A percentile compares a stretch with the other conserved stretches of the same genome.
Evolutionary conservation across 2,329 filamentous ascomycete species (phyloP).

Genomic region (Penicillium sp.): DNA sequence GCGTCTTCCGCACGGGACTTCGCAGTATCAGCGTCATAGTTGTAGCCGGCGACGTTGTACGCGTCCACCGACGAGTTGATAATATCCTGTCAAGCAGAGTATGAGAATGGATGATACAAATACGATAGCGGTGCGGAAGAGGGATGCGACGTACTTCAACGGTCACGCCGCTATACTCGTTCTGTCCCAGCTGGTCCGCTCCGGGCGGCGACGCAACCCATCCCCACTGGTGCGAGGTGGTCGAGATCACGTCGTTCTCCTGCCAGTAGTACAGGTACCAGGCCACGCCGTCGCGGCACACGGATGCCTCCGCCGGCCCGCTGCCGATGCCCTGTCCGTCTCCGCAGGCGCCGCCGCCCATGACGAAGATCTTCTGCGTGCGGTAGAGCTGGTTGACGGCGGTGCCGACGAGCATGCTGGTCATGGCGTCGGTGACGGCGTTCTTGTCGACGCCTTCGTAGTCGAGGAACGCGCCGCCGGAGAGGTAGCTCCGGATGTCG

Average conservation of each 20-base stretch:
- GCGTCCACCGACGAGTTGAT: conserved; percentile 19
- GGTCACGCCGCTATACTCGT: conserved; percentile 4
- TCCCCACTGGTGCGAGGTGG: conserved; percentile 10
- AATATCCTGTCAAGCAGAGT: too few relatives aligned
- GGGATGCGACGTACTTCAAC: not conserved
- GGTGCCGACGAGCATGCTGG: conserved; percentile 9
- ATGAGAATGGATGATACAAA: too few relatives aligned
- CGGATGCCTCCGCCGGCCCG: conserved; percentile 5
- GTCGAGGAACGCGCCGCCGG: conserved; percentile 10
- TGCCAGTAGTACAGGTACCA: conserved; percentile 21
- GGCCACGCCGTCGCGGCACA: conserved; percentile 14
- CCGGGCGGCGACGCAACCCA: conserved; percentile 12
- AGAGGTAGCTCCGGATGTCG: conserved; percentile 15
- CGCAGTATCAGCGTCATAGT: conserved; percentile 5
- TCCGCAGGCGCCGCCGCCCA: conserved; percentile 15
- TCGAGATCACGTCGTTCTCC: conserved; percentile 9
- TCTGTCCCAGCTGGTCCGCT: conserved; percentile 6
- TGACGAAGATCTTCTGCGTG: conserved; percentile 14
- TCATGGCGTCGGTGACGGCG: conserved; percentile 13
- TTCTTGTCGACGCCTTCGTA: conserved; percentile 14
- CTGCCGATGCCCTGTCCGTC: conserved; percentile 14
- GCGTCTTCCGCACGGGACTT: conserved; percentile 8
- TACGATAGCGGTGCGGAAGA: not conserved
- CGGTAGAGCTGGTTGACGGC: conserved; percentile 15
- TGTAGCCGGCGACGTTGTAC: conserved; percentile 11